These are phyloP conservation scores for Fusarium chuoi DNA, from an alignment of 2,329 filamentous ascomycete genomes.

Conservation along the genomic window DNA sequence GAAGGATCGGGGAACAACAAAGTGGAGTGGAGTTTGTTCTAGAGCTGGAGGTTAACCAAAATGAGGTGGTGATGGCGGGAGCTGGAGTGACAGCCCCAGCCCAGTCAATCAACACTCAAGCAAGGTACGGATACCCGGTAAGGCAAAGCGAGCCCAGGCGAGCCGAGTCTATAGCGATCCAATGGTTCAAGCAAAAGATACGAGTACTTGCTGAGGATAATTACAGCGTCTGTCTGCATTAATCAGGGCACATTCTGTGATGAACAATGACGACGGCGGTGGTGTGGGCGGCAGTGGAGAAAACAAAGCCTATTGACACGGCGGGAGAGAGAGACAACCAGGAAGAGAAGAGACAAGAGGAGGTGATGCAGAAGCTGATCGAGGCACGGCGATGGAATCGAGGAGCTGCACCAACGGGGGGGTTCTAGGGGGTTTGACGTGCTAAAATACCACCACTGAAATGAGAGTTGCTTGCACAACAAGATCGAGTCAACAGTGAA, in stretches of 20 bases:
- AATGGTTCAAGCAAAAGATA: not conserved
- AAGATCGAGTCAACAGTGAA: constrained; percentile 3
- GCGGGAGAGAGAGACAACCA: constrained; percentile 14
- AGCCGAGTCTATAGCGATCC: not conserved
- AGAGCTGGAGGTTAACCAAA: constrained; percentile 31
- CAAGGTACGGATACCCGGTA: not conserved
- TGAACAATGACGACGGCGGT: constrained; percentile 18
- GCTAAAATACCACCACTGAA: constrained; percentile 27
- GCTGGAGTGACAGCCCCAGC: constrained; percentile 23
- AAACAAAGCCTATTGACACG: constrained; percentile 9
- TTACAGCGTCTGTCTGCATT: not conserved
- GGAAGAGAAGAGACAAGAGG: constrained; percentile 21
- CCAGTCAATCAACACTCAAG: not conserved
- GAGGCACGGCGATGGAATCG: constrained; percentile 11
- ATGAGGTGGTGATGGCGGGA: constrained; percentile 30
- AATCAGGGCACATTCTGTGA: constrained; percentile 7
- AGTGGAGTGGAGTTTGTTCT: constrained; percentile 37
- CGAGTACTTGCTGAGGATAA: not conserved
- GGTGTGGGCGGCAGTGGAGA: constrained; percentile 30
- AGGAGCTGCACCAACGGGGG: constrained; percentile 25
- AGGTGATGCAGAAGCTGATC: constrained; percentile 27
- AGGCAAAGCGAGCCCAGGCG: constrained; percentile 12
- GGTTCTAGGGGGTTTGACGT: constrained; percentile 10
- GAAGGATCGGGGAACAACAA: constrained; percentile 31
- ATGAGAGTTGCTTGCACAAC: constrained; percentile 13